Base-by-base conservation (phyloP, 306 rosid genomes). In the Pterocarpus macrocarpus region DNA sequence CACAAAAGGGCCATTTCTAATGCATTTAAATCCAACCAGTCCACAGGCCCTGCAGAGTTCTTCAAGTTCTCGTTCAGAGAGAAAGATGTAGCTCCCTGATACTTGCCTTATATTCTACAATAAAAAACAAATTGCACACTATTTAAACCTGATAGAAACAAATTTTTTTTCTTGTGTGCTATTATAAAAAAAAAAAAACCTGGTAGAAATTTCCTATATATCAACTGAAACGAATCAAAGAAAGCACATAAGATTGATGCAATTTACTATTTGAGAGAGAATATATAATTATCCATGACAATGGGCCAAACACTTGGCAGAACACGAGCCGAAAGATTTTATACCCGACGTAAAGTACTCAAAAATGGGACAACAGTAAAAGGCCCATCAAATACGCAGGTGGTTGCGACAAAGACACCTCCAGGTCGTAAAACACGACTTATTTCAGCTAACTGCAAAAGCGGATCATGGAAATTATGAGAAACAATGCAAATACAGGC, bases 321-420 rank as follows among this genome's bases (percentile, higher is more conserved):
- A 55, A 4, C 28, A 22, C 49, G 72, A 66, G 75, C 59, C n/a
- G 49, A 65, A 53, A 66, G 15, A 41, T 5, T 28, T 69, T 17
- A 65, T 90, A 94, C 98, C 98, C 84, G 90, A 22, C 86, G 85
- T 33, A 86, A 30, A 33, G 80, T 68, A 81, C 82, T 74, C 80
- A 88, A 61, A 87, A 88, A 87, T 59, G 97, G 99, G 72, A 93
- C 32, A 78, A 65, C 53, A 41, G 86, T 38, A 64, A 81, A 90
- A 53, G 89, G 93, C 10, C 97, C 97, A 6, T 95, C 99, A 11
- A 85, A 74, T 85, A 93, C 80, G 85, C 55, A 85, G 73, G 98
- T 95, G 64, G 94, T 89, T 32, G 98, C 96, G 59, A 95, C 94
- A 82, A 95, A 91, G 71, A 95, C 94, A 62, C 99, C 97, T 79